Base-by-base conservation (phyloP, 2,329 filamentous ascomycete genomes). In the Aspergillus pseudonomiae region DNA sequence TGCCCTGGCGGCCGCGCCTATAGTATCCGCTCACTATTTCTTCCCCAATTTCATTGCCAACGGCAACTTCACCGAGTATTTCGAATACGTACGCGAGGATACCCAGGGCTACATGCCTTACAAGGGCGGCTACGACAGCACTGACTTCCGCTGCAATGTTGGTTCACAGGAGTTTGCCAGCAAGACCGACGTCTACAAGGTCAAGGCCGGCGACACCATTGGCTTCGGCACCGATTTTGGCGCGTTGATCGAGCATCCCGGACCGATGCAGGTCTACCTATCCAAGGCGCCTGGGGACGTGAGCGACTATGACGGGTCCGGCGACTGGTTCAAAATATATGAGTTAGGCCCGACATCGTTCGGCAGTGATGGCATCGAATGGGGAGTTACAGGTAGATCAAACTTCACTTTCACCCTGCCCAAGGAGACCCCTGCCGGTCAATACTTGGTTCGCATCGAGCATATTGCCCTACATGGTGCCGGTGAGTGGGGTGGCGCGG, bases 371-470 rank as follows among this genome's bases (percentile, higher is more conserved):
- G 32, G 32, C 4, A 34, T 34, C 32, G 32, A 34, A 34, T 34
- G 32, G 32, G 32, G 32, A 4, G 32, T 34, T 9, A 34, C 32
- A 1, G 10, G 10, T 6, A 34, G 9, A 11, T 2, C 32, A 11
- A 34, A 34, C 6, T 34, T 34, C 10, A 34, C 32, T 6, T 79
- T 83, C 43, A 76, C 72, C 43, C 79, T 84, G 55, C 82, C 82
- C 14, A 67, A 69, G 43, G 32, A 52, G 11, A 82, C 79, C 61
- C 75, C 78, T 0, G 70, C 81, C n/a, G 82, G 83, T 59, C 80
- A 84, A 64, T 84, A 85, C 67, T 78, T 84, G 30, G 71, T 84
- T 5, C 79, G 82, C 16, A 79, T 81, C 21, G 82, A 85, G 71
- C 82, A 84, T 64, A 80, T 84, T 60, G 82, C 77, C 4, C 76